These are phyloP conservation scores for Monascus ruber DNA, from an alignment of 2,329 filamentous ascomycete species.

Conservation along the genomic window DNA sequence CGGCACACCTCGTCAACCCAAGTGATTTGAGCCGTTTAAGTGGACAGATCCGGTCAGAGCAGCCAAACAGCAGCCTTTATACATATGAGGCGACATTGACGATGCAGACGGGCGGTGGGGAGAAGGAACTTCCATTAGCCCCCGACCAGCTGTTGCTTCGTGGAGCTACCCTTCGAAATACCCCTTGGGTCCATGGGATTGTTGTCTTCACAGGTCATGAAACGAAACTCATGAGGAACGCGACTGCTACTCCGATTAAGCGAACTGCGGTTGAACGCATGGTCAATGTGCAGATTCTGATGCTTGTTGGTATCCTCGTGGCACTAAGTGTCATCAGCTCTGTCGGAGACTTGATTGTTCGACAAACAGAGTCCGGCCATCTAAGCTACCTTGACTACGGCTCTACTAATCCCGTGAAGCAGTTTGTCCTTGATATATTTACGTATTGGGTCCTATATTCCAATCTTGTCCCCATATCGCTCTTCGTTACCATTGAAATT, in stretches of 20 bases:
- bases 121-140: conserved; percentile 80
- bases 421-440: conserved; percentile 88
- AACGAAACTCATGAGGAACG: conserved; percentile 97
- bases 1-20: conserved; percentile 72
- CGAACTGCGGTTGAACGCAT: conserved; percentile 89
- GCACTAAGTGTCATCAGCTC: conserved; percentile 80
- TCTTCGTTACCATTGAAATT: conserved; percentile 94
- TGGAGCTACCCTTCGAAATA: conserved; percentile 89
- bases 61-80: conserved; percentile 96
- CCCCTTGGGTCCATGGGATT: conserved; percentile 89
- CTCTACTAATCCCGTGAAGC: conserved; percentile 54
- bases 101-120: conserved; percentile 77
- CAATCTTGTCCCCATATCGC: conserved; percentile 87
- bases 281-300: conserved; percentile 85
- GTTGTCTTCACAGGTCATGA: conserved; percentile 98
- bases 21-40: conserved; percentile 75
- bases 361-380: conserved; percentile 49
- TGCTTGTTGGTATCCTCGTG: conserved; percentile 75
- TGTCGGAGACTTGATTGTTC: conserved; percentile 75
- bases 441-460: conserved; percentile 99
- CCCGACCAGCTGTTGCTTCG: conserved; percentile 88
- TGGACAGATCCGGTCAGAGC: conserved; percentile 82
- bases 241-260: conserved; percentile 94
- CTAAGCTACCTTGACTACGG: conserved; percentile 64
- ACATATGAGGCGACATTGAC: conserved; percentile 96